Evolutionary conservation across 257 asterid genomes (phyloP).

Genomic region (Forsythia viridissima): DNA sequence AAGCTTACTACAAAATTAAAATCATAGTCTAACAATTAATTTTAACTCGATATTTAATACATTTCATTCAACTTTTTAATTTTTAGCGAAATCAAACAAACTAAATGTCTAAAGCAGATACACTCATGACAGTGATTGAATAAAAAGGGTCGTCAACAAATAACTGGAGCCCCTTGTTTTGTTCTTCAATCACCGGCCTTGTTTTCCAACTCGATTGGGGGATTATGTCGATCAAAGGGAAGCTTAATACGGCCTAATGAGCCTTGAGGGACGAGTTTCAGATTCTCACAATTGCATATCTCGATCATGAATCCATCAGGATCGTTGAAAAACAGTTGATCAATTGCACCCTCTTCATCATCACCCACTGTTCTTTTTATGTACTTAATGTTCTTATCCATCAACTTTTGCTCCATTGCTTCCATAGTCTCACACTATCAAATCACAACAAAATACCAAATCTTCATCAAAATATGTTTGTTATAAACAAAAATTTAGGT

Average conservation of each 20-base stretch:
- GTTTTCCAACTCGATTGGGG: slow-evolving; percentile 36
- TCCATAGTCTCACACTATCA: slow-evolving; percentile 65
- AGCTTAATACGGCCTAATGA: slow-evolving; percentile 54
- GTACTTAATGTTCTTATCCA: slow-evolving; percentile 39
- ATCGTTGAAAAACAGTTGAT: slow-evolving; percentile 72
- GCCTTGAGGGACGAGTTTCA: slow-evolving; percentile 56
- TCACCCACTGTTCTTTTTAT: slow-evolving; percentile 62
- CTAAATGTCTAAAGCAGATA: not conserved
- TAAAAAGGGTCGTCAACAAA: too few relatives aligned
- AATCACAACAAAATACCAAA: not conserved
- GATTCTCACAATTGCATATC: slow-evolving; percentile 74
- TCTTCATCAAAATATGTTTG: too few relatives aligned
- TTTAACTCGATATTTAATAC: too few relatives aligned
- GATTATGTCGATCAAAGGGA: slow-evolving; percentile 54
- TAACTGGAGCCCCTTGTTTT: not conserved
- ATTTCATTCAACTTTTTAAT: too few relatives aligned
- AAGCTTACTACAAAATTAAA: too few relatives aligned
- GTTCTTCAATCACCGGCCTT: not conserved
- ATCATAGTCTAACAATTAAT: too few relatives aligned
- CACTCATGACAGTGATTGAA: not conserved
- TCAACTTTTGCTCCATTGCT: slow-evolving; percentile 54
- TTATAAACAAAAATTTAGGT: too few relatives aligned
- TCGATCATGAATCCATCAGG: slow-evolving; percentile 86
- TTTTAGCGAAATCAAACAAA: too few relatives aligned
- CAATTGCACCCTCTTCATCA: slow-evolving; percentile 43